These are phyloP conservation scores for Lactarius akahatsu DNA, from an alignment of 768 basidiomycete species.

Conservation along the genomic window DNA sequence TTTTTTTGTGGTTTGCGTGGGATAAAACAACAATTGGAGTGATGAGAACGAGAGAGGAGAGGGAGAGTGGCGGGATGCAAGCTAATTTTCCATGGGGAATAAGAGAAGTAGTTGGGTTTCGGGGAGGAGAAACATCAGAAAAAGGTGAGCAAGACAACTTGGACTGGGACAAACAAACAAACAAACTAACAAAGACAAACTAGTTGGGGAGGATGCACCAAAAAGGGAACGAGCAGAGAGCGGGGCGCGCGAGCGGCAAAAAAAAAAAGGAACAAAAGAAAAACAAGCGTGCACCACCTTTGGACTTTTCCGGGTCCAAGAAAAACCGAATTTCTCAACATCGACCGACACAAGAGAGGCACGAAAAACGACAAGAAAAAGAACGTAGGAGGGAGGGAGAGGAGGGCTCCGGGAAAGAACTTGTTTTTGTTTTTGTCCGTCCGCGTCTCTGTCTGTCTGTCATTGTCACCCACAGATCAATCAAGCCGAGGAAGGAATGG, in stretches of 20 bases:
- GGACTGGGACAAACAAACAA: neutral
- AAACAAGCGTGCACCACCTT: neutral
- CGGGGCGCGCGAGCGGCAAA: neutral
- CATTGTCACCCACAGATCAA: neutral
- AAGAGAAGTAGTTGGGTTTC: neutral
- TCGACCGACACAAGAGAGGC: too few relatives aligned
- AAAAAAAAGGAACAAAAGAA: neutral
- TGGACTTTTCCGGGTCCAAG: neutral
- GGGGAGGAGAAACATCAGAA: neutral
- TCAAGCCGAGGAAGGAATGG: constrained; percentile 5
- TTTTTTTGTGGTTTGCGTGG: neutral
- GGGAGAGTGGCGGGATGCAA: neutral
- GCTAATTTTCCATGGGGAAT: neutral
- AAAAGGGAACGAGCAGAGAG: neutral
- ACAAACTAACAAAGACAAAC: too few relatives aligned
- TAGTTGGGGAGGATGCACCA: too few relatives aligned
- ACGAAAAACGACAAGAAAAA: neutral
- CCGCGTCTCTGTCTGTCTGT: neutral
- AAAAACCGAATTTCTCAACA: neutral
- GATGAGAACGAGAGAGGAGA: neutral
- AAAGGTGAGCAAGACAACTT: neutral
- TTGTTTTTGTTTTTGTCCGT: neutral
- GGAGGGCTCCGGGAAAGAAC: neutral
- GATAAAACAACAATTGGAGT: constrained; percentile 1
- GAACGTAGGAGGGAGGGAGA: neutral